A percentile compares a stretch with the other conserved stretches of the same genome.
phyloP scores from a whole-genome alignment of 2,329 filamentous ascomycete genomes.

The Ophiocordyceps australis region DNA sequence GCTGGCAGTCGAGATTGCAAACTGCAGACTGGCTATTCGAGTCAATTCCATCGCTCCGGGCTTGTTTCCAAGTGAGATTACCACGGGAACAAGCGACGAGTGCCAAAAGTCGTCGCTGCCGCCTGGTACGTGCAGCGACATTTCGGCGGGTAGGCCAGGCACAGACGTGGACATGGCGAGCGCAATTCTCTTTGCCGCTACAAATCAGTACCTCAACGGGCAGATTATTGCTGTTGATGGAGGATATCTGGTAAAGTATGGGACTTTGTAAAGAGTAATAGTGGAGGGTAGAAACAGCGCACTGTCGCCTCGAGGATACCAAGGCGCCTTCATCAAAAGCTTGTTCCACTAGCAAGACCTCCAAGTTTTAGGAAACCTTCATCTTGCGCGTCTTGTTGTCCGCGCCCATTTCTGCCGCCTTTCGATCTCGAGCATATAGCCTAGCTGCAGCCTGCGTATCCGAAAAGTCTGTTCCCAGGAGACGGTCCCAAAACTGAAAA shows the following conservation, averaged over 20 bases:
- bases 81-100: constrained; percentile 26
- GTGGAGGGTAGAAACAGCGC: no score
- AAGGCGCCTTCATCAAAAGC: no score
- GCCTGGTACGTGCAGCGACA: constrained; percentile 19
- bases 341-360: no score
- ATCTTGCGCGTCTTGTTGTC: not conserved
- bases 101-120: constrained; percentile 24
- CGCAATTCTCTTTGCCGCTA: constrained; percentile 36
- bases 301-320: no score
- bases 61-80: constrained; percentile 59
- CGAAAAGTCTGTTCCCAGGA: not conserved
- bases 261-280: not conserved
- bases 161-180: constrained; percentile 53
- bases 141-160: constrained; percentile 49
- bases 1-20: constrained; percentile 41
- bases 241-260: constrained; percentile 12
- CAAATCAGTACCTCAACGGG: constrained; percentile 25
- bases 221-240: constrained; percentile 25
- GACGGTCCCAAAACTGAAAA: constrained; percentile 1
- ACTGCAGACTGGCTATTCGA: constrained; percentile 43
- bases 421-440: not conserved
- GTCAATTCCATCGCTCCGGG: constrained; percentile 59
- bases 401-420: not conserved
- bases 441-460: not conserved
- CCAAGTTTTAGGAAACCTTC: no score